Percentiles rank a stretch among this genome's conserved stretches.
Conservation (phyloP, 1,284 basidiomycete genomes). For the Ceratobasidium sp. region DNA sequence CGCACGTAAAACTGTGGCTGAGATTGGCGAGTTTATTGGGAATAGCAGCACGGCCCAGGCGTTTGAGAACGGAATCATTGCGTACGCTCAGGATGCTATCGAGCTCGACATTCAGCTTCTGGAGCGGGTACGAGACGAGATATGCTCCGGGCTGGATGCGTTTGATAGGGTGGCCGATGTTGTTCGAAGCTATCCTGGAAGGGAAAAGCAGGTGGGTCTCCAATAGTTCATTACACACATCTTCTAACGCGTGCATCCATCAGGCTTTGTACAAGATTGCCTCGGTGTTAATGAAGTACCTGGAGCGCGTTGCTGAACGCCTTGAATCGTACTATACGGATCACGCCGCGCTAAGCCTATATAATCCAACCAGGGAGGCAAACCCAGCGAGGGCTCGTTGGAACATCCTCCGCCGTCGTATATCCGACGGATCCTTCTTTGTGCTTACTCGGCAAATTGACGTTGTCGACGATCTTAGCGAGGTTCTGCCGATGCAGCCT, state of each 20-base stretch:
- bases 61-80: constrained; percentile 35
- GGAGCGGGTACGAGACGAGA: constrained; percentile 31
- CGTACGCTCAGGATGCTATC: constrained; percentile 21
- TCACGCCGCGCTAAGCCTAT: constrained; percentile 25
- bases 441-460: constrained; percentile 30
- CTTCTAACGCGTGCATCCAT: neutral
- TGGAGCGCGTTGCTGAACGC: constrained; percentile 34
- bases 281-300: constrained; percentile 22
- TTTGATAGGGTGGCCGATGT: constrained; percentile 34
- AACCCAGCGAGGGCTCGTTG: constrained; percentile 37
- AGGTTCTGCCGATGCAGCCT: neutral
- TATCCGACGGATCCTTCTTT: constrained; percentile 35
- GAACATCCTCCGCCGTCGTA: constrained; percentile 34
- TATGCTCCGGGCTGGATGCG: constrained; percentile 32
- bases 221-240: too few relatives aligned
- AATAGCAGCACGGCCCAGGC: constrained; percentile 29
- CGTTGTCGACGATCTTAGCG: constrained; percentile 15
- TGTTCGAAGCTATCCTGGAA: constrained; percentile 25
- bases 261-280: constrained; percentile 33
- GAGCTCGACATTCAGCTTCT: constrained; percentile 33
- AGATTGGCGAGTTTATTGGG: constrained; percentile 34
- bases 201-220: constrained; percentile 31
- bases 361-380: constrained; percentile 21
- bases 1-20: constrained; percentile 33
- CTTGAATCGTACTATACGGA: constrained; percentile 36